Evolutionary conservation across 2,329 filamentous ascomycete species (phyloP), one percentile per base, ranked within the genome.

Genomic region (Penicillium aurantiogriseum): DNA sequence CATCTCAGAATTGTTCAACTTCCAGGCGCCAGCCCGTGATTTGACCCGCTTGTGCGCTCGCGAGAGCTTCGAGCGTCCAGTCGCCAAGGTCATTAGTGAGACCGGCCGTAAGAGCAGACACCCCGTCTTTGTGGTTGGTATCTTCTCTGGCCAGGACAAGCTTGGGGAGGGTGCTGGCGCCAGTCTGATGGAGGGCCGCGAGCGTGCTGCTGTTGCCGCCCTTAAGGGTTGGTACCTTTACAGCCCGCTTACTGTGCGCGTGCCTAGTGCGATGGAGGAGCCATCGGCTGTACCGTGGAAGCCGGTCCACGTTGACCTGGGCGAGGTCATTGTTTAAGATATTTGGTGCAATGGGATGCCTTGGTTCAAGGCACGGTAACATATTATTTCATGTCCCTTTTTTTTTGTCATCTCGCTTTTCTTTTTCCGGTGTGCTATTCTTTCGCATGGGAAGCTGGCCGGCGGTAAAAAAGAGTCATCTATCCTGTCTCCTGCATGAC

Each of bases 141-240:
- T 99, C 60, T 99, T 89, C 79, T 95, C 90, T 65, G 94, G 93
- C 51, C 81, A 83, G 59, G 92, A 99, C 73, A 93, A 94, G 82
- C 81, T 99, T 42, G 94, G 93, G 55, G 93, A 99, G 79, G 94
- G 88, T n/a, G 83, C 87, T 21, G 94, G 90, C 25, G 80, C 88
- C 48, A 92, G 85, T 74, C 79, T 97, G 56, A 82, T 91, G 64
- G 85, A 91, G 68, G 93, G 90, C 33, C 85, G 91, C 62, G 82
- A 85, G 62, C 85, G 90, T 73, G 94, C 94, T 21, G 86, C 90
- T 38, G 92, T 95, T 69, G 88, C 89, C 62, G 88, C 92, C 19
- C 81, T 99, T 70, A 96, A 96, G 81, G 83, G 88, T 6, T 99
- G 94, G 94, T 99, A 99, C 76, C 81, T 99, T 52, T 99, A 99